Conservation (phyloP, 2,329 filamentous ascomycete genomes). For the Fusarium longipes region DNA sequence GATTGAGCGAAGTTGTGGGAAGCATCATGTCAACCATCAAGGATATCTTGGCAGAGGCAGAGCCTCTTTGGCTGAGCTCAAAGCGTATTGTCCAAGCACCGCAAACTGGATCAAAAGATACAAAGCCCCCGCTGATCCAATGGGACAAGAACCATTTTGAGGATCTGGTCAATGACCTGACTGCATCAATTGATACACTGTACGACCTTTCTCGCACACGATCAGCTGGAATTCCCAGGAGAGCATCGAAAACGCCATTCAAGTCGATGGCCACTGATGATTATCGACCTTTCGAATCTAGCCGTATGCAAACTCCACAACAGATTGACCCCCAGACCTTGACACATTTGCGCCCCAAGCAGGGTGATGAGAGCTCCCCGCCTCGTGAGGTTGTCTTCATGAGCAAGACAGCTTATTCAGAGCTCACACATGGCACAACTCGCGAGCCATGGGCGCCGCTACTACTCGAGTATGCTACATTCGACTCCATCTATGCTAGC, state of each 20-base stretch:
- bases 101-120: slow-evolving; percentile 58
- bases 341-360: slow-evolving; percentile 59
- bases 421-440: slow-evolving; percentile 57
- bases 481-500: slow-evolving; percentile 70
- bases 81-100: slow-evolving; percentile 57
- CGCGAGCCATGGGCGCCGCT: slow-evolving; percentile 65
- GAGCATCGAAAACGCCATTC: slow-evolving; percentile 49
- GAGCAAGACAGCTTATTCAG: slow-evolving; percentile 63
- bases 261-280: slow-evolving; percentile 58
- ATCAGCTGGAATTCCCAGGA: slow-evolving; percentile 55
- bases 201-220: slow-evolving; percentile 80
- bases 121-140: slow-evolving; percentile 67
- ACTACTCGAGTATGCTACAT: slow-evolving; percentile 77
- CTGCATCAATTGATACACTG: slow-evolving; percentile 80
- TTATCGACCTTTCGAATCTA: slow-evolving; percentile 66
- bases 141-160: slow-evolving; percentile 81
- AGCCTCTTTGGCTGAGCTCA: slow-evolving; percentile 75
- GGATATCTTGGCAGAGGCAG: slow-evolving; percentile 80
- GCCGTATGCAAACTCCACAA: slow-evolving; percentile 70
- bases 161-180: slow-evolving; percentile 79
- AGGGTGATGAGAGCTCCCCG: slow-evolving; percentile 50
- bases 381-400: slow-evolving; percentile 61
- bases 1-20: slow-evolving; percentile 79
- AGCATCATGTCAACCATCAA: slow-evolving; percentile 85
- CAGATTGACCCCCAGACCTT: slow-evolving; percentile 67